Conservation (phyloP, 495 filamentous ascomycete species). For the Podospora pseudoanserina region DNA sequence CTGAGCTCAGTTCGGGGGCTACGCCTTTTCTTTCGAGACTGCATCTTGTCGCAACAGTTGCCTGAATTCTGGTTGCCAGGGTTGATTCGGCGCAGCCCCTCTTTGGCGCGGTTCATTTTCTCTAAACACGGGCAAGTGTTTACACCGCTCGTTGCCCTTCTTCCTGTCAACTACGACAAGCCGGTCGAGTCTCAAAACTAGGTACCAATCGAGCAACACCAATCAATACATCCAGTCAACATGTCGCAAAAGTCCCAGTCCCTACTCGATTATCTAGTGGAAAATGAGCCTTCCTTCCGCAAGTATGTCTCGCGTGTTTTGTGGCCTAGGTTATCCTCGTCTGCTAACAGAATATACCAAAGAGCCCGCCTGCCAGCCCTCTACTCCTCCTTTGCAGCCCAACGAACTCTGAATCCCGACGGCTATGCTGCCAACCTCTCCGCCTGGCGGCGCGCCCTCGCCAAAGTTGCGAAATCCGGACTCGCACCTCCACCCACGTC, state of each 20-base stretch:
- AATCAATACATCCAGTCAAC: constrained; percentile 17
- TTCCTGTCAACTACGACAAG: background rate
- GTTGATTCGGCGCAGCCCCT: background rate
- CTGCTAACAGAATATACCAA: constrained; percentile 6
- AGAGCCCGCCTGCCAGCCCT: constrained; percentile 85
- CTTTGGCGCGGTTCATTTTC: constrained; percentile 2
- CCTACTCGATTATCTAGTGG: constrained; percentile 45
- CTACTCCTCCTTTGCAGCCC: constrained; percentile 85
- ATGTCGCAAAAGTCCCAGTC: constrained; percentile 17
- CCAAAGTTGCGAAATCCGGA: constrained; percentile 63
- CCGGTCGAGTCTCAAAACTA: background rate
- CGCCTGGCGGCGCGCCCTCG: constrained; percentile 77
- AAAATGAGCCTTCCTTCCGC: constrained; percentile 44
- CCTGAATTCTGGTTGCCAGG: background rate
- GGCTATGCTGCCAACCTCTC: constrained; percentile 81
- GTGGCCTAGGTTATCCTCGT: background rate
- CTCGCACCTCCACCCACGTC: constrained; percentile 49
- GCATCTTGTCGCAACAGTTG: background rate
- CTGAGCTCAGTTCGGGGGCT: background rate
- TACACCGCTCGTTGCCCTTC: background rate
- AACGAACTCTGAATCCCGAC: constrained; percentile 80
- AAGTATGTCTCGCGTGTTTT: constrained; percentile 29
- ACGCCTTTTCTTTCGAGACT: background rate
- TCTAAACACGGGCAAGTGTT: background rate
- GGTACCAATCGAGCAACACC: constrained; percentile 21